Base-by-base conservation (phyloP, 345 rosid species). In the Eucalyptus pauciflora region DNA sequence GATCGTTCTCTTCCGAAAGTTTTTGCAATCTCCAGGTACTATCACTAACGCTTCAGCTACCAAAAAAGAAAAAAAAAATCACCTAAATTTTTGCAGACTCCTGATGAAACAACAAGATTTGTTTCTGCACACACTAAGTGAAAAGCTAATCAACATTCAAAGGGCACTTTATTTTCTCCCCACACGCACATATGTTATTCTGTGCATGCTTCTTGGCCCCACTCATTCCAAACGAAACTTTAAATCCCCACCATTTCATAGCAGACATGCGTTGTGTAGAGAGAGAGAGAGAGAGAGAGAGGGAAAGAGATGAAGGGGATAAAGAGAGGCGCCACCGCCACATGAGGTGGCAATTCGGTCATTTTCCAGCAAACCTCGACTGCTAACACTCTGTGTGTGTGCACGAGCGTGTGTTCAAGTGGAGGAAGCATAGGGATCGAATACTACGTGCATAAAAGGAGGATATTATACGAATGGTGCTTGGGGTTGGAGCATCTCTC, bases 401-500 rank as follows among this genome's bases (percentile, higher is more conserved):
- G 20, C 31, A 16, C 58, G 49, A 54, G 46, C 41, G 37, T 24
- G 88, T 62, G 15, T 37, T 87, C 86, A 89, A 89, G 88, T 89
- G 88, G 90, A 67, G 90, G 85, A 51, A 86, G 81, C 89, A 88
- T 80, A 52, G 46, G 80, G 37, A 87, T 80, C 51, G 71, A 52
- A 76, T 76, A 37, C 83, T 50, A 41, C 85, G 43, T 31, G 86
- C 33, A 27, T 16, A 69, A 51, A 58, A 85, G 69, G 86, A 60
- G 60, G 90, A 89, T 76, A 76, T 37, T 5, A 76, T 22, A 76
- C 83, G 83, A 89, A 79, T 79, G 86, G 86, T 51, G 58, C 85
- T 46, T 50, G 69, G 69, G 62, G 50, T 90, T 89, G 89, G 88
- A 89, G 95, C 93, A 95, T 96, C 92, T 96, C 93, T 94, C 89